These are phyloP conservation scores for Uronychia binucleata DNA, from an alignment of 73 alveolate species.

Conservation along the genomic window DNA sequence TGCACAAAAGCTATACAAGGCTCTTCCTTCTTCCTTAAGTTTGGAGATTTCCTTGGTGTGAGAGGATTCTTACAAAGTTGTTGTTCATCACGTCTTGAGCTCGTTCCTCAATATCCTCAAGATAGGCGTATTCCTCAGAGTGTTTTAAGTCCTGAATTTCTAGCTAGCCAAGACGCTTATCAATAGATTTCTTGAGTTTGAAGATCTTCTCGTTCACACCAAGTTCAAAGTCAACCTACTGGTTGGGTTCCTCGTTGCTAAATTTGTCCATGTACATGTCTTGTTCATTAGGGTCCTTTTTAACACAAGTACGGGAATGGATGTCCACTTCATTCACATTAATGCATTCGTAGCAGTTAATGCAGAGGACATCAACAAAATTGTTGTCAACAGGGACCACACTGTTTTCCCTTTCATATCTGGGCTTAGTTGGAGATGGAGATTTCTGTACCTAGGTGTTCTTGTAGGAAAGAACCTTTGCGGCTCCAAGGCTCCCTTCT, in stretches of 20 bases:
- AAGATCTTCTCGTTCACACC: not conserved
- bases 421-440: not conserved
- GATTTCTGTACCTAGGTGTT: not conserved
- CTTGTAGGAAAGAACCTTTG: not conserved
- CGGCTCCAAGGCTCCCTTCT: not conserved
- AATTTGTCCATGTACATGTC: not conserved
- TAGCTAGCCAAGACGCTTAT: not conserved
- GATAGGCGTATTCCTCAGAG: not conserved
- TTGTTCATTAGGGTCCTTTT: not conserved
- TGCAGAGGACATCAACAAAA: constrained; percentile 9
- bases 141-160: not conserved
- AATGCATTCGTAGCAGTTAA: constrained; percentile 25
- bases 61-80: not conserved
- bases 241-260: not conserved
- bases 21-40: not conserved
- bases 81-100: not conserved
- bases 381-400: not conserved
- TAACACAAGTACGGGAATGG: constrained; percentile 24
- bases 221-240: not conserved
- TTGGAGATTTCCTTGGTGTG: not conserved
- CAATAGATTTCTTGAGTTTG: not conserved
- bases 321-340: constrained; percentile 8
- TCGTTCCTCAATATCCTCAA: not conserved
- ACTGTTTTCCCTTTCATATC: not conserved
- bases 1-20: not conserved